Evolutionary conservation across 805 yeast species (phyloP).

Genomic region (Maudiozyma turicensis): DNA sequence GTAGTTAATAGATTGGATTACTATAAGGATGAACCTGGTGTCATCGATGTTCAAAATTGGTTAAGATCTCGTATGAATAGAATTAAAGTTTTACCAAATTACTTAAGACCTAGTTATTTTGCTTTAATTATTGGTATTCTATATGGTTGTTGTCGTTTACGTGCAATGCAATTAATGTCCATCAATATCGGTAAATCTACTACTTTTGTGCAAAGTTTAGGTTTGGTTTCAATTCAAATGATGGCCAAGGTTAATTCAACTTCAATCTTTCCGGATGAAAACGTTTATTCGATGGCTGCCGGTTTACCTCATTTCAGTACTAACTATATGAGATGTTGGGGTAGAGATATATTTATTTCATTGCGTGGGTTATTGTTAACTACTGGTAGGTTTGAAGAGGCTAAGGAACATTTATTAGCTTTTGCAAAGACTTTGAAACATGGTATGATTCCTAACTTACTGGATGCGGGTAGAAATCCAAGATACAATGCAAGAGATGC

Average conservation of each 20-base stretch:
- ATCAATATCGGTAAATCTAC: conserved; percentile 49
- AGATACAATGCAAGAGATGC: conserved; percentile 96
- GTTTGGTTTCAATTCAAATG: conserved; percentile 82
- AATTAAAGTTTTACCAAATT: conserved; percentile 61
- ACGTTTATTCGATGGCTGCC: conserved; percentile 79
- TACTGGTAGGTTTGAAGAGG: conserved; percentile 71
- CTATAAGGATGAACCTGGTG: conserved; percentile 38
- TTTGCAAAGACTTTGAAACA: conserved; percentile 90
- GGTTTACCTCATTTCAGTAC: conserved; percentile 91
- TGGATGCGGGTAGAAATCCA: conserved; percentile 91
- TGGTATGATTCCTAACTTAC: conserved; percentile 85
- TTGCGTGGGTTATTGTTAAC: conserved; percentile 72
- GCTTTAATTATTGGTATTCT: conserved; percentile 73
- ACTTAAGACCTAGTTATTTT: conserved; percentile 78
- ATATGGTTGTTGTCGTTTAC: conserved; percentile 68
- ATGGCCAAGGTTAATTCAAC: conserved; percentile 64
- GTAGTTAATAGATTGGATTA: conserved; percentile 51
- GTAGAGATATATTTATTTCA: conserved; percentile 88
- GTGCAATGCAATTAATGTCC: conserved; percentile 51
- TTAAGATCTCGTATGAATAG: conserved; percentile 51
- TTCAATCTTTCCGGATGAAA: conserved; percentile 55
- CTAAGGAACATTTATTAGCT: conserved; percentile 69
- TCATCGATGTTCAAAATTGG: conserved; percentile 60
- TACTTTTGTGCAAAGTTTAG: conserved; percentile 66
- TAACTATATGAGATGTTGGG: conserved; percentile 97